Evolutionary conservation across 2,329 filamentous ascomycete genomes (phyloP).

Genomic region (Fusarium stilboides): DNA sequence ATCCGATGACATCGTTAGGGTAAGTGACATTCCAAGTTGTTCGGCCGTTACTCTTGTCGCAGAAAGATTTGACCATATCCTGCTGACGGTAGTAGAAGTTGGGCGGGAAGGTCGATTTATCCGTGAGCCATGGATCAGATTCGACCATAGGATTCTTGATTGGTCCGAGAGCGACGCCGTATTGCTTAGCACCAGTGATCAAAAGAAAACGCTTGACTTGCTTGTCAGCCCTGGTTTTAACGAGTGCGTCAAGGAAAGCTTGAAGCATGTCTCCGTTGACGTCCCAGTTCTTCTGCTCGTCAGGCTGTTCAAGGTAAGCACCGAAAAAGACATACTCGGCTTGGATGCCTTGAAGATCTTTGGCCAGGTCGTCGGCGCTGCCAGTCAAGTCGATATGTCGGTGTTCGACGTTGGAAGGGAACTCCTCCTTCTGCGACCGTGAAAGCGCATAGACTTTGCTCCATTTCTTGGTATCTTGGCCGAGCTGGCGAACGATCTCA

Average conservation of each 20-base stretch:
- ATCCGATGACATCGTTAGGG: conserved; percentile 27
- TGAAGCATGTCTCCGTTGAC: conserved; percentile 26
- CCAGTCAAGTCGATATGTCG: conserved; percentile 19
- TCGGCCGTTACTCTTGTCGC: not conserved
- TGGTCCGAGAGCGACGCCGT: conserved; percentile 18
- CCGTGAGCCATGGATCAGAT: conserved; percentile 11
- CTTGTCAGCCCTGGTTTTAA: not conserved
- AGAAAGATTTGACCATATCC: conserved; percentile 3
- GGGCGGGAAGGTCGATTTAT: conserved; percentile 17
- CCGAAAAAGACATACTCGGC: conserved; percentile 27
- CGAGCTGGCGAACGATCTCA: conserved; percentile 12
- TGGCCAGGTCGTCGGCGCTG: conserved; percentile 4
- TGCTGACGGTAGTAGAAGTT: conserved; percentile 32
- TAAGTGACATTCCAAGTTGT: conserved; percentile 18
- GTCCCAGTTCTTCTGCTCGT: conserved; percentile 10
- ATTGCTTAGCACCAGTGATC: conserved; percentile 15
- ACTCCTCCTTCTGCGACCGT: conserved; percentile 16
- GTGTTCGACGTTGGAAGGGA: conserved; percentile 19
- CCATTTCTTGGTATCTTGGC: conserved; percentile 9
- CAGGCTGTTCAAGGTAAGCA: conserved; percentile 14
- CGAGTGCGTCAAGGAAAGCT: conserved; percentile 6
- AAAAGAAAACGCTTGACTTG: conserved; percentile 9
- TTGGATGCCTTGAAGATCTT: not conserved
- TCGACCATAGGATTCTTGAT: conserved; percentile 19
- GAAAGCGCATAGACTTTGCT: conserved; percentile 17